Percentiles rank a stretch among this genome's conserved stretches.
Conservation (phyloP, 768 basidiomycete genomes). For the Boletus bicolor region DNA sequence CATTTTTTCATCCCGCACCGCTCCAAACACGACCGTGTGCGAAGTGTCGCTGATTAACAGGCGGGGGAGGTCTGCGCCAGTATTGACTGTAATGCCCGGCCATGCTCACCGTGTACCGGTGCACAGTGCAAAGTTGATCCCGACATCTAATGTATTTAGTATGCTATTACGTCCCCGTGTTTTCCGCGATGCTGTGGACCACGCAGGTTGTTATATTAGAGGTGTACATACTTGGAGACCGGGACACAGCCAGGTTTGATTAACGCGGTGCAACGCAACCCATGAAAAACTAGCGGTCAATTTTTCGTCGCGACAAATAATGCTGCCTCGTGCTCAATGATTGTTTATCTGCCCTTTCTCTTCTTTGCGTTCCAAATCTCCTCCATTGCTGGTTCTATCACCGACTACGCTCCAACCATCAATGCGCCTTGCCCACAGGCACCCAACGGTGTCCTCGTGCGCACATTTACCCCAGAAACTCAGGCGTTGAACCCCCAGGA, state of each 20-base stretch:
- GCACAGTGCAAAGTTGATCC: neutral
- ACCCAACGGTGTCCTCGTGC: slow-evolving; percentile 41
- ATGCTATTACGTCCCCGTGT: neutral
- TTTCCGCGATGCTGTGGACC: neutral
- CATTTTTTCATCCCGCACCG: neutral
- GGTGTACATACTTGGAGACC: no score
- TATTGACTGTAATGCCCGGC: neutral
- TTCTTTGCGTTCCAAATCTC: neutral
- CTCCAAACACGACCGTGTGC: neutral
- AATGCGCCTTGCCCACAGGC: slow-evolving; percentile 52
- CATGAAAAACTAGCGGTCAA: neutral
- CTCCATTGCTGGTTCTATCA: slow-evolving; percentile 23
- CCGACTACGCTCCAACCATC: slow-evolving; percentile 51
- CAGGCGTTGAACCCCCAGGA: slow-evolving; percentile 53
- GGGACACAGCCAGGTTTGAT: slow-evolving; percentile 12
- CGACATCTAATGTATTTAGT: neutral
- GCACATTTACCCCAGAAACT: slow-evolving; percentile 47
- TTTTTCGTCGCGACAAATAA: slow-evolving; percentile 3
- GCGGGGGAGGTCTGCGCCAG: neutral
- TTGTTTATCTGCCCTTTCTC: neutral
- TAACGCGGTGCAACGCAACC: slow-evolving; percentile 7
- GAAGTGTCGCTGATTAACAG: neutral
- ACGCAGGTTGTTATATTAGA: no score
- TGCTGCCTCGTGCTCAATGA: slow-evolving; percentile 13
- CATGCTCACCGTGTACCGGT: neutral